Evolutionary conservation across 495 filamentous ascomycete genomes (phyloP).

Genomic region (Staphylotrichum tortipilum): DNA sequence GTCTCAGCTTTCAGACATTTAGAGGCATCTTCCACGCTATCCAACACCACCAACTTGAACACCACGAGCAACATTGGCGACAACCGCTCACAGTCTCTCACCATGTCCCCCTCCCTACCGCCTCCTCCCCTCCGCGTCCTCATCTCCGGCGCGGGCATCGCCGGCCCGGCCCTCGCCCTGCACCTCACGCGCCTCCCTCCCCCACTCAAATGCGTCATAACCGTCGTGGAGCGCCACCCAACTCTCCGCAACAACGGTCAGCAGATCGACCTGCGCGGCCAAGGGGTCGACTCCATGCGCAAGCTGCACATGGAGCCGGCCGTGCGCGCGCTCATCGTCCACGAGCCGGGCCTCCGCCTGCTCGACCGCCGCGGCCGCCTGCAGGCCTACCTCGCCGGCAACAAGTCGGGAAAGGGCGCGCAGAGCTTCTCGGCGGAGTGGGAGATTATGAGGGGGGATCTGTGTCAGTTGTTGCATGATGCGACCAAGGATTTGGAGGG

Average conservation of each 20-base stretch:
- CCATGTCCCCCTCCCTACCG: not conserved
- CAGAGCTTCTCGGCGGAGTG: constrained; percentile 46
- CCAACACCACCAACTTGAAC: not conserved
- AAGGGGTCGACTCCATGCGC: constrained; percentile 40
- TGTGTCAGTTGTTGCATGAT: constrained; percentile 40
- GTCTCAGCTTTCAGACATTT: too few species aligned
- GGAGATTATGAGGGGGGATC: constrained; percentile 48
- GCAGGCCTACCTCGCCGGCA: constrained; percentile 35
- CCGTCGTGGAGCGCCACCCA: constrained; percentile 44
- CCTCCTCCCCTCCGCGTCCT: constrained; percentile 21
- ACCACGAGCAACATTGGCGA: not conserved
- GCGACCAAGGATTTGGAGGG: constrained; percentile 31
- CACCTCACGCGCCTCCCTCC: constrained; percentile 38
- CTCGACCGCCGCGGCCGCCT: constrained; percentile 30
- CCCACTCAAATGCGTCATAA: constrained; percentile 28
- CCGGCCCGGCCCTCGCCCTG: constrained; percentile 42
- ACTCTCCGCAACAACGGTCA: constrained; percentile 40
- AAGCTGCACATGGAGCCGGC: constrained; percentile 43
- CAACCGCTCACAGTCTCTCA: not conserved
- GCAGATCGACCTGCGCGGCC: constrained; percentile 44
- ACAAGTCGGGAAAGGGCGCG: constrained; percentile 29
- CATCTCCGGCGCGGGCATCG: constrained; percentile 28
- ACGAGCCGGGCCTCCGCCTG: constrained; percentile 39
- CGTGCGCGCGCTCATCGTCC: constrained; percentile 30
- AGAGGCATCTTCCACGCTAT: too few species aligned